Percentiles rank a stretch among this genome's conserved stretches.
Conservation (phyloP, 163 green algal species). For the Chlorella variabilis region DNA sequence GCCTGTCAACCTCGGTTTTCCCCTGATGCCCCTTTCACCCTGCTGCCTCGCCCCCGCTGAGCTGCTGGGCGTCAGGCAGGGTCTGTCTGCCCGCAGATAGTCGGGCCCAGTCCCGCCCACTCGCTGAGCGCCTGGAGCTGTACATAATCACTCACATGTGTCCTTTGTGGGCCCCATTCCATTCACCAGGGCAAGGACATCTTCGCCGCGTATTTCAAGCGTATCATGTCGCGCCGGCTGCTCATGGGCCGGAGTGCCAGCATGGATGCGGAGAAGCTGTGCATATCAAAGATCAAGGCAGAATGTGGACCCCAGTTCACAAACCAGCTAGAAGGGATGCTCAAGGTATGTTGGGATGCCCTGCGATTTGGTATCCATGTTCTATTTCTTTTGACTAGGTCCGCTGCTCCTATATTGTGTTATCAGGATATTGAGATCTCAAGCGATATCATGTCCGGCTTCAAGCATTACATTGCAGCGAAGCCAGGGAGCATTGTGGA, state of each 20-base stretch:
- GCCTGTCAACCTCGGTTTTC: too few relatives aligned
- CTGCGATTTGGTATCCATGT: too few relatives aligned
- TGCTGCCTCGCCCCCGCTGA: too few relatives aligned
- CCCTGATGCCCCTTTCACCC: too few relatives aligned
- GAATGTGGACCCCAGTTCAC: conserved; percentile 98
- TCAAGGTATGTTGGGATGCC: conserved; percentile 87
- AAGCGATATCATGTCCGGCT: conserved; percentile 87
- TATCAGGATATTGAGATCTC: conserved; percentile 85
- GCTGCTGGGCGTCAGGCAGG: too few relatives aligned
- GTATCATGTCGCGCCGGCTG: conserved; percentile 96
- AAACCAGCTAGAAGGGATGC: conserved; percentile 98
- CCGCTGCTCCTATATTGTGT: too few relatives aligned
- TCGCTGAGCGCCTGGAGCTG: too few relatives aligned
- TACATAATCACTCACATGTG: too few relatives aligned
- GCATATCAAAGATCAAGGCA: conserved; percentile 94
- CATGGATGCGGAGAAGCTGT: conserved; percentile 93
- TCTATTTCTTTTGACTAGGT: too few relatives aligned
- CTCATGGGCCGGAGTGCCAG: conserved; percentile 87
- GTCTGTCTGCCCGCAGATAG: too few relatives aligned
- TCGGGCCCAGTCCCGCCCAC: too few relatives aligned
- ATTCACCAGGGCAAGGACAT: conserved; percentile 76
- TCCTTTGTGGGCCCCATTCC: too few relatives aligned
- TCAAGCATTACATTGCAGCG: conserved; percentile 55
- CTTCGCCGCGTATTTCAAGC: conserved; percentile 99
- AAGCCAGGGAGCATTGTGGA: conserved; percentile 63